Percentiles rank a stretch among this genome's conserved stretches.
Conservation (phyloP, 768 basidiomycete species). For the Mycena haematopus region DNA sequence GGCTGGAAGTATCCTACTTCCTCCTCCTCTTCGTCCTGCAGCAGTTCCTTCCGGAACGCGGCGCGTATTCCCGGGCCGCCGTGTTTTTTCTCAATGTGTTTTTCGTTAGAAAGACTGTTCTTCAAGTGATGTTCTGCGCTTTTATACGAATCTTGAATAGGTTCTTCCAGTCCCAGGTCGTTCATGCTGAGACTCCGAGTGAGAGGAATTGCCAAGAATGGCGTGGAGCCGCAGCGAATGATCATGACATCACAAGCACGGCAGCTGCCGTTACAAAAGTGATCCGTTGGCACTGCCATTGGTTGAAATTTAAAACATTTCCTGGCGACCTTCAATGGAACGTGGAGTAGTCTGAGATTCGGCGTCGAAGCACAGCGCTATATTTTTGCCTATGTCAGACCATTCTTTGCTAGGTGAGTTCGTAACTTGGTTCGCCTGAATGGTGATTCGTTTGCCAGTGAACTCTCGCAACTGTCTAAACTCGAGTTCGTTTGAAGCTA, state of each 20-base stretch:
- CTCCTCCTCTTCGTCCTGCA: slow-evolving; percentile 44
- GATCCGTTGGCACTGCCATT: not conserved
- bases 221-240: not conserved
- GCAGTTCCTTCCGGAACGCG: slow-evolving; percentile 36
- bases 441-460: too few species aligned
- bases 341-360: too few species aligned
- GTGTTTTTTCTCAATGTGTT: not conserved
- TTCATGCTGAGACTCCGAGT: too few species aligned
- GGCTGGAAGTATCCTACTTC: slow-evolving; percentile 34
- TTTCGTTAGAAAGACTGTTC: too few species aligned
- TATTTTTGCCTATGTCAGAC: too few species aligned
- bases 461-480: too few species aligned
- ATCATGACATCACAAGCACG: not conserved
- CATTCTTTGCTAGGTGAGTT: too few species aligned
- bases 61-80: not conserved
- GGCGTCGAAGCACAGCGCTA: too few species aligned
- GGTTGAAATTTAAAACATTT: not conserved
- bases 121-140: slow-evolving; percentile 20
- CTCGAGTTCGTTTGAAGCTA: too few species aligned
- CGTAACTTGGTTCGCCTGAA: too few species aligned
- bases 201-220: not conserved
- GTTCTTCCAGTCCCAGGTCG: slow-evolving; percentile 35
- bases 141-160: slow-evolving; percentile 29
- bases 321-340: too few species aligned
- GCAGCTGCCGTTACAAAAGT: too few species aligned